Base-by-base conservation (phyloP, 202 grass and related monocot species). In the Carex arenaria region DNA sequence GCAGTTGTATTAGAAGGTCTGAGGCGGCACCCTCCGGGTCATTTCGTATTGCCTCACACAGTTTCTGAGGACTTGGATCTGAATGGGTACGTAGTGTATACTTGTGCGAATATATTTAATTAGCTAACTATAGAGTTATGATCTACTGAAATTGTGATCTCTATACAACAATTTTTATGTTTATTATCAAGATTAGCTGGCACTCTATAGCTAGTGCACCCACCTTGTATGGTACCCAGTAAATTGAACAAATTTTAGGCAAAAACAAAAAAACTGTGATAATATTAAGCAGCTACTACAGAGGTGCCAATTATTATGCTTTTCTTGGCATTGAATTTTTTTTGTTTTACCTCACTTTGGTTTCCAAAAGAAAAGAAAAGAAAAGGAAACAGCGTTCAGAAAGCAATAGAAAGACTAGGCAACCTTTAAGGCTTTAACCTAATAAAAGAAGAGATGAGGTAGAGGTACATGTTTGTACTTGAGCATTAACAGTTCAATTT, bases 1-100 rank as follows among this genome's bases (percentile, higher is more conserved):
- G 94, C 94, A 0, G 86, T 94, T 10, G 87, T 97, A 52, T 60
- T 94, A 53, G 94, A 97, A 86, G 91, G 64, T 49, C 89, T 97
- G n/a, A 87, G 94, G 80, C 86, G 89, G 12, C 94, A 97, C 72
- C 91, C 94, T 2, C 94, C 94, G 17, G 91, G 76, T 1, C 91
- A 94, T 78, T 91, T 78, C 83, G 42, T 97, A 71, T 85, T 97
- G 54, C 91, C 94, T 73, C 94, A 97, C 85, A 49, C 91, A 9
- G 91, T 68, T 68, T 79, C 36, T 23, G 89, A 97, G 84, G 94
- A 92, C 30, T 82, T 77, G 3, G 82, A 70, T 19, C 64, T 97
- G 40, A 85, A 90, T 62, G 91, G 91, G 64, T 82, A 40, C 38
- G 5, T 40, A 82, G 5, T 64, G 10, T 40, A 51, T 26, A 51